A percentile compares a stretch with the other conserved stretches of the same genome.
phyloP scores from a whole-genome alignment of 176 grass and related monocot genomes.

The Thinopyrum elongatum region DNA sequence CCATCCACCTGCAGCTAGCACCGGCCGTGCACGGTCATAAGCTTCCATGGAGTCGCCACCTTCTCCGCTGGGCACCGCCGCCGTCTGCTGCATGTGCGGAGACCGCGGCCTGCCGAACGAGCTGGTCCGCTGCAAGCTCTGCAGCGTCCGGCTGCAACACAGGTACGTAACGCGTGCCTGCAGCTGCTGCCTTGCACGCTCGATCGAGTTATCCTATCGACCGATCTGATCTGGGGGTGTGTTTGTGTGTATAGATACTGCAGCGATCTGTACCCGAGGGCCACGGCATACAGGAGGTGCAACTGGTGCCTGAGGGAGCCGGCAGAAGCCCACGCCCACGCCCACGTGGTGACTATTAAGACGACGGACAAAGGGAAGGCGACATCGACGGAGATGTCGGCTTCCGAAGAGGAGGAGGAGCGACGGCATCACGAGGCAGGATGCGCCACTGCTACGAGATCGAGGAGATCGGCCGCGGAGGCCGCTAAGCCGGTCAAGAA shows the following conservation, averaged over 20 bases:
- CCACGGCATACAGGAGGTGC: constrained; percentile 54
- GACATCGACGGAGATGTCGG: neutral
- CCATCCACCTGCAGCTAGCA: neutral
- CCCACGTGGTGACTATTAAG: neutral
- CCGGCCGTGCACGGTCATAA: too few relatives aligned
- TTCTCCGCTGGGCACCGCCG: neutral
- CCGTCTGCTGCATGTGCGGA: constrained; percentile 97
- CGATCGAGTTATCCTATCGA: too few relatives aligned
- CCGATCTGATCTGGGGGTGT: neutral
- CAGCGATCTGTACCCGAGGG: constrained; percentile 81
- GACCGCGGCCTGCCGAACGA: constrained; percentile 63
- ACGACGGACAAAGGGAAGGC: neutral
- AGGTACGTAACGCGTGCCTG: constrained; percentile 26
- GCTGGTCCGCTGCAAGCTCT: constrained; percentile 74
- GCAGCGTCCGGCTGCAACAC: constrained; percentile 76
- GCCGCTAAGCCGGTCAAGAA: constrained; percentile 54
- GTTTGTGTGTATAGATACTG: constrained; percentile 48
- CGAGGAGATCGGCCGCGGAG: constrained; percentile 13
- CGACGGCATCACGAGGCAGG: too few relatives aligned
- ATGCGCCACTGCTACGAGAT: neutral
- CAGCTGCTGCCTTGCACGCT: too few relatives aligned
- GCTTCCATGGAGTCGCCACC: neutral
- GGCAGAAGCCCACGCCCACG: neutral
- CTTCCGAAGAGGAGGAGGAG: constrained; percentile 11
- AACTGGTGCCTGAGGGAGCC: constrained; percentile 83